Percentiles rank a stretch among this genome's conserved stretches.
Evolutionary conservation across 805 yeast species (phyloP).

Genomic region (Candida parachauliodes): DNA sequence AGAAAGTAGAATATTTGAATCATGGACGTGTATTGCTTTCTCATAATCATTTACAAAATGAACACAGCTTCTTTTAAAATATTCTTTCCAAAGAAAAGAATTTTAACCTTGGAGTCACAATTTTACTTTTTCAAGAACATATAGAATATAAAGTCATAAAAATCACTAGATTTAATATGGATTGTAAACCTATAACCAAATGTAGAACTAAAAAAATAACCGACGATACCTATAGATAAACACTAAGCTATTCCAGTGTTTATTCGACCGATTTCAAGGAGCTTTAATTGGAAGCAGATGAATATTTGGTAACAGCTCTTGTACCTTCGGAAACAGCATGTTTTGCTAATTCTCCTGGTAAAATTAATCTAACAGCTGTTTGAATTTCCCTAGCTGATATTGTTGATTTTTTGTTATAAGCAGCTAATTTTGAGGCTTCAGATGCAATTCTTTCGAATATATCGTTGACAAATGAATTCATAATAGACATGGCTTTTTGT

Average conservation of each 20-base stretch:
- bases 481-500: slow-evolving; percentile 96
- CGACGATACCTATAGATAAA: slow-evolving; percentile 1
- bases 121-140: too few species aligned
- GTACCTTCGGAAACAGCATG: slow-evolving; percentile 99
- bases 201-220: slow-evolving; percentile 1
- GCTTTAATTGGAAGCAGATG: slow-evolving; percentile 57
- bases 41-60: too few species aligned
- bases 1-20: too few species aligned
- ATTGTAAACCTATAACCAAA: background rate
- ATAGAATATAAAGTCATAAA: too few species aligned
- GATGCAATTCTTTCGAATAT: slow-evolving; percentile 97
- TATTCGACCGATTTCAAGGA: too few species aligned
- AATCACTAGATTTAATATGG: too few species aligned
- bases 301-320: slow-evolving; percentile 95
- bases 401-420: slow-evolving; percentile 97
- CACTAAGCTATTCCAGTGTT: too few species aligned
- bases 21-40: too few species aligned
- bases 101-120: too few species aligned
- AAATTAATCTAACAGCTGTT: slow-evolving; percentile 96
- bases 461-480: slow-evolving; percentile 98
- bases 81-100: too few species aligned
- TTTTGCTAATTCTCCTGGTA: slow-evolving; percentile 98
- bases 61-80: too few species aligned
- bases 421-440: slow-evolving; percentile 97
- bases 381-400: slow-evolving; percentile 98